Percentiles rank a stretch among this genome's conserved stretches.
Evolutionary conservation across 768 basidiomycete species (phyloP).

Genomic region (Boletus sp.): DNA sequence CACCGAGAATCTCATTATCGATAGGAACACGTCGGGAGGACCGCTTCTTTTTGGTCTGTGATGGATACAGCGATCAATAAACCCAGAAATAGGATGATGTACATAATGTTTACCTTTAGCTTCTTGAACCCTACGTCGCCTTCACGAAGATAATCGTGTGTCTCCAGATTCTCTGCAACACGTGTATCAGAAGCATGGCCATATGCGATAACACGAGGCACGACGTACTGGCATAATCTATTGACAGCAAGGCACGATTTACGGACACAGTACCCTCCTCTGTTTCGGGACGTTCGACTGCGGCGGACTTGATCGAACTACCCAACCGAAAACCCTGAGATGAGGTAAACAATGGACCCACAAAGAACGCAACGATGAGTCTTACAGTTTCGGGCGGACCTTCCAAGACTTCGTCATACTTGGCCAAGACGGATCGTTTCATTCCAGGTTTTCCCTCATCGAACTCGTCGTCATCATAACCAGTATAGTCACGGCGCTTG

Average conservation of each 20-base stretch:
- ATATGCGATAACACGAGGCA: not conserved
- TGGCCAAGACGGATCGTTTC: constrained; percentile 81
- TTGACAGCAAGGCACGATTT: constrained; percentile 77
- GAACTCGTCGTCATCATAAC: constrained; percentile 98
- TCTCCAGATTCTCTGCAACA: constrained; percentile 74
- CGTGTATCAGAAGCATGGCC: constrained; percentile 14
- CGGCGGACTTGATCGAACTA: constrained; percentile 43
- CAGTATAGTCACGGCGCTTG: constrained; percentile 88
- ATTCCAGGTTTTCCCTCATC: constrained; percentile 67
- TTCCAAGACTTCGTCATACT: constrained; percentile 88
- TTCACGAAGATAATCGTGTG: constrained; percentile 86
- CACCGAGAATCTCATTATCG: constrained; percentile 38
- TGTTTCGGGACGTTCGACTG: constrained; percentile 40
- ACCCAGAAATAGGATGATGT: not conserved
- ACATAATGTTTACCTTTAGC: constrained; percentile 58
- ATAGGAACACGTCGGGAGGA: constrained; percentile 57
- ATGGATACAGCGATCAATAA: not conserved
- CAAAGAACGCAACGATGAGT: constrained; percentile 5
- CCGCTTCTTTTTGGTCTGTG: constrained; percentile 91
- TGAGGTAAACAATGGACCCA: not conserved
- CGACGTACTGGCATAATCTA: constrained; percentile 86
- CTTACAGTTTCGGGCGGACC: constrained; percentile 68
- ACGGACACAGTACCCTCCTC: constrained; percentile 57
- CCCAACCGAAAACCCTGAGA: constrained; percentile 86
- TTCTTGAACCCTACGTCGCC: constrained; percentile 96